Evolutionary conservation across 371 early-diverging fungal species (phyloP).

Genomic region (Amoeboradix gromovi): DNA sequence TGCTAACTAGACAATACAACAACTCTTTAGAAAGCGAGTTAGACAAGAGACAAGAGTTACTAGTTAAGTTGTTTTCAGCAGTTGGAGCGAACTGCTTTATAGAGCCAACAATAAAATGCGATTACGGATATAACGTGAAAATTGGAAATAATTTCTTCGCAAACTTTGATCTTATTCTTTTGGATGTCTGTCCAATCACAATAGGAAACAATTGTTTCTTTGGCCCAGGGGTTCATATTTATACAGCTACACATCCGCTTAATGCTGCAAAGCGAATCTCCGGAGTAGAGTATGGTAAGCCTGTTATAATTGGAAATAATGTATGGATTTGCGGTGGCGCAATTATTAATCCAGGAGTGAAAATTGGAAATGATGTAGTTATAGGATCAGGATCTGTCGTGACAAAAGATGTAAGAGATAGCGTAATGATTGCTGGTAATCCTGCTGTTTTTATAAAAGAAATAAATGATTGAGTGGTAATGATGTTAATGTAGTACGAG

Average conservation of each 20-base stretch:
- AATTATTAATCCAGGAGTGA: conserved; percentile 44
- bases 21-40: conserved; percentile 6
- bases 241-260: conserved; percentile 39
- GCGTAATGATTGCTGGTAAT: conserved; percentile 44
- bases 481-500: too few relatives aligned
- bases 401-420: conserved; percentile 41
- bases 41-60: conserved; percentile 8
- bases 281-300: conserved; percentile 17
- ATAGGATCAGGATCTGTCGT: conserved; percentile 31
- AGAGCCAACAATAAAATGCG: conserved; percentile 29
- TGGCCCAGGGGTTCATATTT: conserved; percentile 44
- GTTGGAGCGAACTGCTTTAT: conserved; percentile 19
- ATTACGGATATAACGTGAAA: conserved; percentile 32
- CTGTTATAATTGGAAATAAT: conserved; percentile 31
- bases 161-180: conserved; percentile 29
- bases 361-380: conserved; percentile 34
- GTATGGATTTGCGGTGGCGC: conserved; percentile 33
- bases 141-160: conserved; percentile 32
- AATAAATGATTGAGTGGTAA: too few relatives aligned
- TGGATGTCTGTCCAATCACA: conserved; percentile 29
- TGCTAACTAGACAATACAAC: conserved; percentile 17
- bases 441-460: conserved; percentile 37
- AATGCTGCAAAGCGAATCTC: conserved; percentile 7
- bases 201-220: conserved; percentile 34
- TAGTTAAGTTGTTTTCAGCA: conserved; percentile 20